phyloP scores from a whole-genome alignment of 345 rosid genomes.

The Salix dunnii region DNA sequence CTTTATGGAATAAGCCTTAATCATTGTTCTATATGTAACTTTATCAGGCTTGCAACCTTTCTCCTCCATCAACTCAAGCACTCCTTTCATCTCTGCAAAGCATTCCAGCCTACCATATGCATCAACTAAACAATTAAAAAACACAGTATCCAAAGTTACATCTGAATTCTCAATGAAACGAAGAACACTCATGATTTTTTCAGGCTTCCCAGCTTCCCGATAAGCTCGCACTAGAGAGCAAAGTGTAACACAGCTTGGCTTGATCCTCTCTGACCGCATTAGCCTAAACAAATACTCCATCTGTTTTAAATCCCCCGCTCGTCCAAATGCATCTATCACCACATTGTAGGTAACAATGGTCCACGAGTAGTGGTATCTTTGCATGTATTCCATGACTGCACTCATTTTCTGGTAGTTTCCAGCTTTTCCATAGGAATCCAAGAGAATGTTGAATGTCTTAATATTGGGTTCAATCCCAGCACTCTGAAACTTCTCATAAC shows the following conservation, averaged over 20 bases:
- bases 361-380: constrained; percentile 89
- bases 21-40: constrained; percentile 80
- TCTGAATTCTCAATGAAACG: constrained; percentile 80
- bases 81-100: constrained; percentile 88
- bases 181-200: constrained; percentile 64
- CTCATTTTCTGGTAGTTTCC: constrained; percentile 79
- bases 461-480: constrained; percentile 88
- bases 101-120: constrained; percentile 81
- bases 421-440: constrained; percentile 81
- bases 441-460: constrained; percentile 77
- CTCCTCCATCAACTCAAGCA: constrained; percentile 63
- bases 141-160: constrained; percentile 62
- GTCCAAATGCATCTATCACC: constrained; percentile 84
- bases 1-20: constrained; percentile 56
- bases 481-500: constrained; percentile 88
- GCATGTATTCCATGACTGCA: constrained; percentile 91
- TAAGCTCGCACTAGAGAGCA: constrained; percentile 87
- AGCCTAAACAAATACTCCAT: constrained; percentile 85
- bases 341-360: constrained; percentile 89
- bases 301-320: constrained; percentile 77
- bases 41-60: constrained; percentile 73
- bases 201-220: constrained; percentile 62
- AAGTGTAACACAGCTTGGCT: constrained; percentile 79
- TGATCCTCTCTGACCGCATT: constrained; percentile 77
- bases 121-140: constrained; percentile 86